A percentile compares a stretch with the other conserved stretches of the same genome.
phyloP scores from a whole-genome alignment of 768 basidiomycete genomes.

The Coprinopsis strossmayeri region DNA sequence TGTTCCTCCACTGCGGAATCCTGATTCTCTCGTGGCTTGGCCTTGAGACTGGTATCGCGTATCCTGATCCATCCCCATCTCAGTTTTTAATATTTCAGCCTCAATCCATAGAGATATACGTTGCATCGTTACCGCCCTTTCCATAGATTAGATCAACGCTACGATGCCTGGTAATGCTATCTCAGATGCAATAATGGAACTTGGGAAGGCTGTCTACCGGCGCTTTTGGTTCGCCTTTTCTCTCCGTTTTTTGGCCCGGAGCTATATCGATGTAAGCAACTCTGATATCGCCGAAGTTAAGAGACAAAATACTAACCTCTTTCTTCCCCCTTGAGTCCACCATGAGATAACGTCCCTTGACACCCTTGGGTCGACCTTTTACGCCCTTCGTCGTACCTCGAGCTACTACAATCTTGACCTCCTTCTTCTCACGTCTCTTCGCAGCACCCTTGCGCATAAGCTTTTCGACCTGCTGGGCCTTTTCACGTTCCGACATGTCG shows the following conservation, averaged over 20 bases:
- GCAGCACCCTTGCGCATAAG: slow-evolving; percentile 78
- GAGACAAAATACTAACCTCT: slow-evolving; percentile 48
- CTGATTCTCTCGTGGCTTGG: too few species aligned
- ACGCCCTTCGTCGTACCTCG: slow-evolving; percentile 85
- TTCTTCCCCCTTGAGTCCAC: slow-evolving; percentile 92
- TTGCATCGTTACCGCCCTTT: background rate
- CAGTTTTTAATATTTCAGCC: too few species aligned
- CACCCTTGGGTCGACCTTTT: slow-evolving; percentile 90
- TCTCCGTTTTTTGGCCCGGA: slow-evolving; percentile 76
- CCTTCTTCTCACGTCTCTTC: slow-evolving; percentile 61
- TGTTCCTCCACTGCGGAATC: background rate
- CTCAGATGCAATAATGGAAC: background rate
- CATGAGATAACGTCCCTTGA: slow-evolving; percentile 94
- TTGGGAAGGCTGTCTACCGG: slow-evolving; percentile 17
- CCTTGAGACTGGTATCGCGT: too few species aligned
- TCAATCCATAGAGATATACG: too few species aligned
- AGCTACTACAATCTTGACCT: slow-evolving; percentile 85
- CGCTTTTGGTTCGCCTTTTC: slow-evolving; percentile 69
- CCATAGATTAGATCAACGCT: background rate
- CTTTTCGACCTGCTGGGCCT: slow-evolving; percentile 90
- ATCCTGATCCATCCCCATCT: too few species aligned
- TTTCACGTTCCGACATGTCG: slow-evolving; percentile 93
- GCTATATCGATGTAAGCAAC: slow-evolving; percentile 29
- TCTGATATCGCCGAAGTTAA: background rate
- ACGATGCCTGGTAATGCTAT: too few species aligned